Conservation (phyloP, 129 eudicot species). For the Deinandra increscens region DNA sequence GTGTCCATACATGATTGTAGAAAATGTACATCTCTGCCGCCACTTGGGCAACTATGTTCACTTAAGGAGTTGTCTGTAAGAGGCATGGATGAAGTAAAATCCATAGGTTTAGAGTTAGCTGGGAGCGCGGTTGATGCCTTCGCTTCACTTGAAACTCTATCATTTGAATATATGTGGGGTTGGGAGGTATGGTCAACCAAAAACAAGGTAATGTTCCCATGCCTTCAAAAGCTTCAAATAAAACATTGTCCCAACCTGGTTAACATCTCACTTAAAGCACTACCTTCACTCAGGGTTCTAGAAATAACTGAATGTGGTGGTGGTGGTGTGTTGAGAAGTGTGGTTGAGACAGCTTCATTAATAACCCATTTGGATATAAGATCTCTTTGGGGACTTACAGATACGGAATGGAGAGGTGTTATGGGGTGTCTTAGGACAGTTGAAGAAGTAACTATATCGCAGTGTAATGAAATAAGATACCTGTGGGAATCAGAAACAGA, state of each 20-base stretch:
- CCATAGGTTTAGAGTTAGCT: background rate
- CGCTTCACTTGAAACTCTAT: background rate
- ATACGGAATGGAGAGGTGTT: constrained; percentile 13
- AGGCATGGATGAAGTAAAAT: background rate
- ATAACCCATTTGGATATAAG: background rate
- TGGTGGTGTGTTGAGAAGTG: background rate
- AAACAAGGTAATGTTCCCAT: background rate
- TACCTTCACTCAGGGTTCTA: no score
- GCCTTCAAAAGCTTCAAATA: constrained; percentile 5
- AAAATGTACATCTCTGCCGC: constrained; percentile 11
- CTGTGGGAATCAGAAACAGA: constrained; percentile 9
- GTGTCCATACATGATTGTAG: constrained; percentile 3
- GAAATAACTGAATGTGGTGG: background rate
- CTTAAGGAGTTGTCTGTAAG: background rate
- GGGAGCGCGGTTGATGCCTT: background rate
- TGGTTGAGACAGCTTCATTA: constrained; percentile 3
- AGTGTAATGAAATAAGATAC: constrained; percentile 18
- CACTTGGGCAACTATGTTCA: constrained; percentile 8
- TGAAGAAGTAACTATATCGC: background rate
- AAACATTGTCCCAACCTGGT: no score
- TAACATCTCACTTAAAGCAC: no score
- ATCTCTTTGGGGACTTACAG: background rate
- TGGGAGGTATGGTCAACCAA: constrained; percentile 11
- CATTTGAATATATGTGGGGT: background rate
- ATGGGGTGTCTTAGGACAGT: background rate